Base-by-base conservation (phyloP, 306 rosid genomes). In the Glycine latifolia region DNA sequence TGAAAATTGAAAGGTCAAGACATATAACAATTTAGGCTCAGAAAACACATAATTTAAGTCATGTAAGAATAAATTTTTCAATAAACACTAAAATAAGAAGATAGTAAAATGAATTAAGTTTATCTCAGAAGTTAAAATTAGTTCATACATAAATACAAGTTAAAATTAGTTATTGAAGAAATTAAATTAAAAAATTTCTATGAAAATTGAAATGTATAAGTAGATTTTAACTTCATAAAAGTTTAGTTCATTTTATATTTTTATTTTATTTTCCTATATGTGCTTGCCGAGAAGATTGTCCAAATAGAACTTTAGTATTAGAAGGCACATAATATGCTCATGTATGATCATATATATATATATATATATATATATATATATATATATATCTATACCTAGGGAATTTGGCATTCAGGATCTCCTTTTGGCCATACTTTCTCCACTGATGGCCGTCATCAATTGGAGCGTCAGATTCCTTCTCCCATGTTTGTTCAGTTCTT, bases 401-500 rank as follows among this genome's bases (percentile, higher is more conserved):
- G 41, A 67, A 54, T 60, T 71, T 48, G 71, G 82, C 9, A 69
- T 86, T 68, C 0, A 83, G 86, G 69, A 93, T 93, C 0, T 1
- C 7, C 65, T 93, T 93, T 71, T 93, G 94, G 31, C 97, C 97
- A 16, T 93, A 93, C 50, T 91, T 91, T 75, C 97, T 93, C 97
- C 97, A 93, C 9, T 87, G 88, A 75, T 88, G 86, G 1, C 97
- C 92, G 77, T 91, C 97, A 14, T 88, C 87, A 0, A 13, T 50
- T 70, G 82, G 87, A 62, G 71, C 8, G 5, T 80, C 77, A 16
- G 89, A 77, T 0, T 86, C 91, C 46, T 69, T 82, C 73, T 59
- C 89, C 90, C 82, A 61, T 43, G 89, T n/a, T 14, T 82, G 79
- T 35, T 77, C 48, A 49, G 75, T 78, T 84, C 73, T 91, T 70